Base-by-base conservation (phyloP, 2,329 filamentous ascomycete species). In the Ceratocystis papillata region DNA sequence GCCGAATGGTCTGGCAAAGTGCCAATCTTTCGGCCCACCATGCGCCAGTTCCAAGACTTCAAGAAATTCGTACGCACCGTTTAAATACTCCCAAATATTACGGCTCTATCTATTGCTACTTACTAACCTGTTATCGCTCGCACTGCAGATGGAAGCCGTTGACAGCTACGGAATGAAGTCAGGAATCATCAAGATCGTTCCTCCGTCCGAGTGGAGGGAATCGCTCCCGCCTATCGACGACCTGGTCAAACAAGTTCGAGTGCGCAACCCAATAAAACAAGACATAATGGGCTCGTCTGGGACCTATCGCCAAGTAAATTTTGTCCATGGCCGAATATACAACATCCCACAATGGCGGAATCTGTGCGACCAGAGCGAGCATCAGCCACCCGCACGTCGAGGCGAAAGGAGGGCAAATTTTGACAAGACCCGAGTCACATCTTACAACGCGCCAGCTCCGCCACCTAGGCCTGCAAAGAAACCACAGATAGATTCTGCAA, bases 121-220 rank as follows among this genome's bases (percentile, higher is more conserved):
- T 7, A 33, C 53, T 59, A 59, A 59, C 48, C 30, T 41, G 55
- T 33, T 33, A 7, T 37, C 55, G 15, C 45, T 46, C 48, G 10
- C 37, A 41, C 20, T 67, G 41, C 68, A 87, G 84, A 86, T 87
- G 81, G 84, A 86, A 73, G 92, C 90, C 76, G 85, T 99, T 69
- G 90, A 99, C 75, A 84, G 86, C 70, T 96, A 96, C 75, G 94
- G 94, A 72, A 99, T 99, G 94, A 90, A 90, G 76, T 94, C 91
- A 25, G 94, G 94, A 45, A 96, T 99, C 71, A 86, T 97, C 73
- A 97, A 99, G 77, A 88, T 99, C 67, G 87, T 97, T 64, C 92
- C 94, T 33, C 94, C 94, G 0, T 79, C 87, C 72, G 92, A 97
- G 83, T 99, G 94, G 94, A 94, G 84, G 76, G 84, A 92, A 69